phyloP scores from a whole-genome alignment of 2,329 filamentous ascomycete species.

The Arthroderma sp. region DNA sequence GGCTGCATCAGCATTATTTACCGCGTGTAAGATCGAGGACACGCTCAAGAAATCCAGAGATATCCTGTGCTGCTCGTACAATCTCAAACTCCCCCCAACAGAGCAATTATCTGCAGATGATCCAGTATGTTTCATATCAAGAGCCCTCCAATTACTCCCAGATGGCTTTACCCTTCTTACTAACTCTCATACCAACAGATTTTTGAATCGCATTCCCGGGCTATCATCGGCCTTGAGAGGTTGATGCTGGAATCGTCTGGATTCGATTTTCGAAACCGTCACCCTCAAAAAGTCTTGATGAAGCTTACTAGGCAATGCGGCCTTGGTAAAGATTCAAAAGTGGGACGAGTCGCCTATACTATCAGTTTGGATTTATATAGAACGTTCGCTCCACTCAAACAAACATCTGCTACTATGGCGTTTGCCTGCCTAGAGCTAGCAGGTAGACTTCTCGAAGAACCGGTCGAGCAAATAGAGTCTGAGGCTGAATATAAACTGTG shows the following conservation, averaged over 20 bases:
- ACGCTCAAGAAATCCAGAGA: slow-evolving; percentile 94
- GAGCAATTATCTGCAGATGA: slow-evolving; percentile 68
- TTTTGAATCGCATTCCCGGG: slow-evolving; percentile 67
- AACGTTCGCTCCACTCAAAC: slow-evolving; percentile 85
- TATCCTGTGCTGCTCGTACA: slow-evolving; percentile 81
- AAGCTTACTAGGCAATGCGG: slow-evolving; percentile 59
- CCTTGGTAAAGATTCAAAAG: slow-evolving; percentile 33
- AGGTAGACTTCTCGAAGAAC: slow-evolving; percentile 51
- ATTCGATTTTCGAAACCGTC: slow-evolving; percentile 85
- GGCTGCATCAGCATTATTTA: slow-evolving; percentile 75
- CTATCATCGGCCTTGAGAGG: slow-evolving; percentile 79
- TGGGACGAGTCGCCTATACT: slow-evolving; percentile 53
- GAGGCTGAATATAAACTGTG: slow-evolving; percentile 40
- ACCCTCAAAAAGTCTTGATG: slow-evolving; percentile 72
- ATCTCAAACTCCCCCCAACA: slow-evolving; percentile 59
- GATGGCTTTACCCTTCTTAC: not conserved
- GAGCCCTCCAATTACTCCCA: not conserved
- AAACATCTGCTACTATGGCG: slow-evolving; percentile 73
- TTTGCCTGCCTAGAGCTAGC: slow-evolving; percentile 73
- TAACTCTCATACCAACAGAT: slow-evolving; percentile 40
- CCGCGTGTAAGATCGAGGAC: slow-evolving; percentile 94
- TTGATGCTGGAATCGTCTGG: slow-evolving; percentile 84
- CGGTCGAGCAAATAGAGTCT: slow-evolving; percentile 40
- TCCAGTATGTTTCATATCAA: slow-evolving; percentile 44
- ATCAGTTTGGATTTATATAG: slow-evolving; percentile 84